These are phyloP conservation scores for Porodaedalea pini DNA, from an alignment of 1,284 basidiomycete species.

Conservation along the genomic window DNA sequence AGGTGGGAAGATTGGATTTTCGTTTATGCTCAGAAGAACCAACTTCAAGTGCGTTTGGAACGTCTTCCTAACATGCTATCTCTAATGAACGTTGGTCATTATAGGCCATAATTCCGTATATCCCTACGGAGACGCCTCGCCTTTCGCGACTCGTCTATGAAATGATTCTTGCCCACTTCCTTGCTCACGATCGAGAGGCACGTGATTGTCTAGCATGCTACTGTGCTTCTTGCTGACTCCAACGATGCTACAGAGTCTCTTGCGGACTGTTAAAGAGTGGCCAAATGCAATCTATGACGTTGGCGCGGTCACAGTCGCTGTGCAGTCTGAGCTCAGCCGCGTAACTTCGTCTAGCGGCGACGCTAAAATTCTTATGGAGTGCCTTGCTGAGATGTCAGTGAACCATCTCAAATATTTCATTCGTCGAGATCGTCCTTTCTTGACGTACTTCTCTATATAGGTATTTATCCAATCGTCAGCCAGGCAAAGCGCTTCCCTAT, in stretches of 20 bases:
- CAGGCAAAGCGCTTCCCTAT: conserved; percentile 90
- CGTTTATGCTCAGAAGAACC: conserved; percentile 79
- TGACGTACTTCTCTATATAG: conserved; percentile 36
- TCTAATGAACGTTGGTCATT: background rate
- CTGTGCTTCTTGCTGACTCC: background rate
- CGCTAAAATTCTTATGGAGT: conserved; percentile 76
- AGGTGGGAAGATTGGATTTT: conserved; percentile 97
- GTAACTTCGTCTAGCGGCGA: conserved; percentile 52
- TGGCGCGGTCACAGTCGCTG: conserved; percentile 80
- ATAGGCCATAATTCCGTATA: conserved; percentile 83
- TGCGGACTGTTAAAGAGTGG: conserved; percentile 84
- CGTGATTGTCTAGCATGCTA: conserved; percentile 22
- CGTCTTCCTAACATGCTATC: background rate
- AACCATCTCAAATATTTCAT: background rate
- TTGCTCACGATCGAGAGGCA: conserved; percentile 75
- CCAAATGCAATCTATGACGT: conserved; percentile 90
- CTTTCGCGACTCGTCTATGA: conserved; percentile 88
- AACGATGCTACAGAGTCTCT: conserved; percentile 51
- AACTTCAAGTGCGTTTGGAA: conserved; percentile 62
- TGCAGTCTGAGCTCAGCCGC: conserved; percentile 78
- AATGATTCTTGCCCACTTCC: conserved; percentile 88
- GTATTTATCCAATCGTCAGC: conserved; percentile 84
- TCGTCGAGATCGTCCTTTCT: background rate
- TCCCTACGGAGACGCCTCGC: conserved; percentile 81
- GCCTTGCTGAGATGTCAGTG: conserved; percentile 83